phyloP scores from a whole-genome alignment of 495 filamentous ascomycete genomes.

The Chaetomidium leptoderma region DNA sequence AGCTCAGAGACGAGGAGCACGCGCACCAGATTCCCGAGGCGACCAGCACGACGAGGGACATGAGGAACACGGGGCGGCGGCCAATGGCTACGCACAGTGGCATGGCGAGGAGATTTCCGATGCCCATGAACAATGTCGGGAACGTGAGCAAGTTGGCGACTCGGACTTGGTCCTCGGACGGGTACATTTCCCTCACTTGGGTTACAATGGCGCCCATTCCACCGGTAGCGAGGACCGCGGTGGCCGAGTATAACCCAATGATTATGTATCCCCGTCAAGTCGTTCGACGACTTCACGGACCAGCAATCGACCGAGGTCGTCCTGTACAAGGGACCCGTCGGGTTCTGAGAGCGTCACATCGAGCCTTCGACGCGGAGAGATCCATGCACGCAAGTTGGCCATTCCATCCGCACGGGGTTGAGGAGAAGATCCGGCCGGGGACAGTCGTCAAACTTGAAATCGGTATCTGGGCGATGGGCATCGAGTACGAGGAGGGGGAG shows the following conservation, averaged over 20 bases:
- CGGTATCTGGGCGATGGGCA: slow-evolving; percentile 4
- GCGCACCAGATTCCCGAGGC: slow-evolving; percentile 7
- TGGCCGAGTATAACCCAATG: neutral
- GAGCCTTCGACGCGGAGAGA: neutral
- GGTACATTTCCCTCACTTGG: slow-evolving; percentile 3
- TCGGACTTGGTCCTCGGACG: neutral
- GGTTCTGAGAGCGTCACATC: slow-evolving; percentile 1
- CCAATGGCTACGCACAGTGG: slow-evolving; percentile 3
- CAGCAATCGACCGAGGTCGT: slow-evolving; percentile 6
- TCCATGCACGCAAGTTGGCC: slow-evolving; percentile 4
- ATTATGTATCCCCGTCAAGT: slow-evolving; percentile 3
- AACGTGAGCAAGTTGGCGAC: slow-evolving; percentile 1
- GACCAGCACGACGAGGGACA: slow-evolving; percentile 3
- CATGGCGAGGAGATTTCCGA: slow-evolving; percentile 6
- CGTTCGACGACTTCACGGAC: neutral
- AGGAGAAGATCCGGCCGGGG: slow-evolving; percentile 1
- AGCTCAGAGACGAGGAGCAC: neutral
- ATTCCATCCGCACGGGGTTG: slow-evolving; percentile 1
- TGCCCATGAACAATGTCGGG: slow-evolving; percentile 7
- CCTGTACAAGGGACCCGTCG: slow-evolving; percentile 5
- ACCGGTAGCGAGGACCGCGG: slow-evolving; percentile 1
- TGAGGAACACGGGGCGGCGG: slow-evolving; percentile 5
- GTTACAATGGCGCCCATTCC: slow-evolving; percentile 4
- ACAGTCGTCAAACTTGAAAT: slow-evolving; percentile 6
- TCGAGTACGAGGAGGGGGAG: slow-evolving; percentile 4